A percentile compares a stretch with the other conserved stretches of the same genome.
Evolutionary conservation across 768 basidiomycete genomes (phyloP).

Genomic region (Lentinula guzmanii): DNA sequence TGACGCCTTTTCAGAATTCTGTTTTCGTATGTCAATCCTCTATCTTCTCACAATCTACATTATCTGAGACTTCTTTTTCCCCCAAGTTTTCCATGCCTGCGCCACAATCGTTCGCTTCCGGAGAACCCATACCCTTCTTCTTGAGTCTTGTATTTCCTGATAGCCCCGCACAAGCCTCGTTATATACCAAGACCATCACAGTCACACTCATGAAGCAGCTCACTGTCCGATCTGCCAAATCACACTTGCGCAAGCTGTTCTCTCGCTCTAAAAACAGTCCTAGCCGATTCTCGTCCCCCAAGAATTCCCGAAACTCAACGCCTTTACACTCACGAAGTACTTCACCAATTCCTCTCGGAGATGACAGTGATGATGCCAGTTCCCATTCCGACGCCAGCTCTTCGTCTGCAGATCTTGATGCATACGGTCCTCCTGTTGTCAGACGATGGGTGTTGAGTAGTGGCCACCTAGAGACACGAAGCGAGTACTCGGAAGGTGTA

Average conservation of each 20-base stretch:
- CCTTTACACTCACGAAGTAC: background rate
- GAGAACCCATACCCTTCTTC: slow-evolving; percentile 5
- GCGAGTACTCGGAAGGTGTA: slow-evolving; percentile 5
- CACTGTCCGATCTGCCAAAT: background rate
- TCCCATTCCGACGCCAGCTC: background rate
- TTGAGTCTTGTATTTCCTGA: slow-evolving; percentile 4
- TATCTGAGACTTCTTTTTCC: background rate
- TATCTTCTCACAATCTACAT: background rate
- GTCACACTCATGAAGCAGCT: slow-evolving; percentile 1
- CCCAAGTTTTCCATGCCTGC: slow-evolving; percentile 3
- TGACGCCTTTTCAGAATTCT: background rate
- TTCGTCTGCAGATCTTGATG: background rate
- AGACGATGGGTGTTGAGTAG: background rate
- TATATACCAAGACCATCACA: slow-evolving; percentile 2
- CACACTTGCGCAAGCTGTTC: background rate
- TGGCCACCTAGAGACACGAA: slow-evolving; percentile 1
- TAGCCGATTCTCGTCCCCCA: background rate
- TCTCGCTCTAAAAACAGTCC: background rate
- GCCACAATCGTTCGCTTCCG: slow-evolving; percentile 6
- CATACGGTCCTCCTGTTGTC: background rate
- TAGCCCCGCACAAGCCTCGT: background rate
- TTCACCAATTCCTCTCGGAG: background rate
- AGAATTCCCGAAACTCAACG: background rate
- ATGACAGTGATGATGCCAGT: background rate
- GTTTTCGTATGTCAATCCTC: background rate